Evolutionary conservation across 768 basidiomycete species (phyloP).

Genomic region (Kwoniella botswanensis): DNA sequence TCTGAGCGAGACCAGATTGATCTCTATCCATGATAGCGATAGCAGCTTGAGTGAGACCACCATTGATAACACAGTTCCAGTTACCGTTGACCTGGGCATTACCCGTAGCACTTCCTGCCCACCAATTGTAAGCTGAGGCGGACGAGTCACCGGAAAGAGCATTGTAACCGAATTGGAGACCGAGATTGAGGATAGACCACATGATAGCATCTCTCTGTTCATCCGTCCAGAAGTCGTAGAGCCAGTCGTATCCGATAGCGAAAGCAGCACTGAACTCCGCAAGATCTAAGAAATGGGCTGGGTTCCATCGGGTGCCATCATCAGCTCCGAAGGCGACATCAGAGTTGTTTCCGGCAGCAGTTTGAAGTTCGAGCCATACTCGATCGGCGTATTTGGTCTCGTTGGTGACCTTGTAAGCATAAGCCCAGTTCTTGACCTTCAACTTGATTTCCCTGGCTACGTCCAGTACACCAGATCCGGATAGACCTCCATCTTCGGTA

Average conservation of each 20-base stretch:
- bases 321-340: slow-evolving; percentile 67
- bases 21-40: slow-evolving; percentile 77
- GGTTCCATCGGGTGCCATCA: slow-evolving; percentile 77
- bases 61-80: slow-evolving; percentile 96
- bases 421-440: slow-evolving; percentile 88
- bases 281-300: slow-evolving; percentile 78
- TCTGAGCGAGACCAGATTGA: slow-evolving; percentile 75
- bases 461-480: slow-evolving; percentile 84
- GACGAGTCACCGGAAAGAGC: slow-evolving; percentile 62
- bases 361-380: slow-evolving; percentile 78
- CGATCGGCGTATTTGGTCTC: slow-evolving; percentile 91
- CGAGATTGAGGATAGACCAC: slow-evolving; percentile 75
- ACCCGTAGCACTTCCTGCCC: slow-evolving; percentile 61
- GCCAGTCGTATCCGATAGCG: slow-evolving; percentile 94
- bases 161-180: slow-evolving; percentile 69
- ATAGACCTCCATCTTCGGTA: slow-evolving; percentile 69
- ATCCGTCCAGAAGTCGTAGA: slow-evolving; percentile 79
- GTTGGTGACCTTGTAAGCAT: slow-evolving; percentile 87
- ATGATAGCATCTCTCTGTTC: slow-evolving; percentile 74
- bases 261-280: slow-evolving; percentile 90
- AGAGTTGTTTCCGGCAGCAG: slow-evolving; percentile 74
- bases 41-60: slow-evolving; percentile 83
- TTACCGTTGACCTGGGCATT: slow-evolving; percentile 68
- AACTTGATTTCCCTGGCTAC: slow-evolving; percentile 85
- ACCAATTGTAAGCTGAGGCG: slow-evolving; percentile 69